Base-by-base conservation (phyloP, 1,284 basidiomycete genomes). In the Ustilago loliicola region DNA sequence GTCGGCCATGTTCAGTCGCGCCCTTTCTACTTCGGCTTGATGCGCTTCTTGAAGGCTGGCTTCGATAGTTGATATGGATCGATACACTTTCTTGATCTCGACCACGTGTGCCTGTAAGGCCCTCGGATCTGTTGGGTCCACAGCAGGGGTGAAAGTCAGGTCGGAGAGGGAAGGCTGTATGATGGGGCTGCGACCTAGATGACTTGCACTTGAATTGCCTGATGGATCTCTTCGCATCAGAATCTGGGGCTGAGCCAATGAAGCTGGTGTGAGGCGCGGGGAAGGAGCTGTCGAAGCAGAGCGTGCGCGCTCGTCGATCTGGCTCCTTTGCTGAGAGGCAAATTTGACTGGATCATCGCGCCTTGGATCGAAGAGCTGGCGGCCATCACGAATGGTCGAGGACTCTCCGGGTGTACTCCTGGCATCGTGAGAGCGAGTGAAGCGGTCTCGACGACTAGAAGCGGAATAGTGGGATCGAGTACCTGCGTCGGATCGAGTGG, bases 51-150 rank as follows among this genome's bases (percentile, higher is more conserved):
- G 90, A 13, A 95, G 88, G 81, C 90, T 91, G 3, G 89, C 88
- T 87, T 96, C 94, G 8, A 94, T 88, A 10, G 88, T 88, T 5
- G 91, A 90, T 72, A 95, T 93, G 36, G 88, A 90, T 21, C 93
- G 90, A 85, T 96, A 96, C 0, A 94, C 88, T 69, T 90, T 90
- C 88, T 95, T 95, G 62, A 96, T 89, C 81, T 94, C 91, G 10
- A 89, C 83, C 1, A 93, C 91, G 52, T 93, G 76, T 15, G 69
- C 65, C 27, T 77, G 74, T 9, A 77, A 50, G 1, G 62, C 61
- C 13, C 53, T 48, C 3, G 74, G 69, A 65, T 74, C 67, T 3
- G 61, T 51, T 15, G 58, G 54, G 25, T 72, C 66, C 8, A 72
- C 47, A 7, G 66, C 54, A 21, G 76, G 42, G 30, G 51, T 23